These are phyloP conservation scores for Cupressus sempervirens DNA, from an alignment of 75 land plant species.

Conservation along the genomic window DNA sequence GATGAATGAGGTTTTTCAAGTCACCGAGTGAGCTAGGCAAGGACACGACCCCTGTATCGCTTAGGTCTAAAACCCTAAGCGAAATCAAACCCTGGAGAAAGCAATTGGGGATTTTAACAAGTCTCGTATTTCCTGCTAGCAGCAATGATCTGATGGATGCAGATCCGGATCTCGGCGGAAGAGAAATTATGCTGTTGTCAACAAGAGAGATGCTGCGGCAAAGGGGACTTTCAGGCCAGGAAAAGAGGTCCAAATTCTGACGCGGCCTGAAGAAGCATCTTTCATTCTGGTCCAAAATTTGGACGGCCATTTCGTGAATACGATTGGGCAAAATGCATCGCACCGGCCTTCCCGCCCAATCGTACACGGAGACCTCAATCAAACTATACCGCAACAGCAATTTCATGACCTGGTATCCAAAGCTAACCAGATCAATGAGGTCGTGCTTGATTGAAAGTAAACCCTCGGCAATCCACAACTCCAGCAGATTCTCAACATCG, in stretches of 20 bases:
- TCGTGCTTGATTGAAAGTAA: background rate
- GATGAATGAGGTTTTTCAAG: background rate
- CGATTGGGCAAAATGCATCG: background rate
- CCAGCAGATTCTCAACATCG: slow-evolving; percentile 2
- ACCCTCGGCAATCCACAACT: slow-evolving; percentile 6
- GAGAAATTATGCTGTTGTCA: background rate
- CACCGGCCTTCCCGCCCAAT: background rate
- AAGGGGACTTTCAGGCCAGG: background rate
- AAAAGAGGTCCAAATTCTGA: background rate
- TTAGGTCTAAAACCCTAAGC: slow-evolving; percentile 7
- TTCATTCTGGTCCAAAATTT: background rate
- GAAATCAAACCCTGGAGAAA: background rate
- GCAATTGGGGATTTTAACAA: background rate
- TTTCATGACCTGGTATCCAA: background rate
- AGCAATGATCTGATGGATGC: background rate
- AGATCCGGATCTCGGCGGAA: background rate
- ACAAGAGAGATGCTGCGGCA: background rate
- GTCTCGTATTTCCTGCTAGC: background rate
- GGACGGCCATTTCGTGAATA: background rate
- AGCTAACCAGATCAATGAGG: background rate
- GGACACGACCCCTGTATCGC: background rate
- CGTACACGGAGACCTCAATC: background rate
- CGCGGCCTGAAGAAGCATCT: background rate
- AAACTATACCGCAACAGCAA: background rate
- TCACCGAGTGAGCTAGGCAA: background rate